Percentiles rank a stretch among this genome's conserved stretches.
These are phyloP conservation scores for Collariella sp. DNA, from an alignment of 495 filamentous ascomycete species.

Conservation along the genomic window DNA sequence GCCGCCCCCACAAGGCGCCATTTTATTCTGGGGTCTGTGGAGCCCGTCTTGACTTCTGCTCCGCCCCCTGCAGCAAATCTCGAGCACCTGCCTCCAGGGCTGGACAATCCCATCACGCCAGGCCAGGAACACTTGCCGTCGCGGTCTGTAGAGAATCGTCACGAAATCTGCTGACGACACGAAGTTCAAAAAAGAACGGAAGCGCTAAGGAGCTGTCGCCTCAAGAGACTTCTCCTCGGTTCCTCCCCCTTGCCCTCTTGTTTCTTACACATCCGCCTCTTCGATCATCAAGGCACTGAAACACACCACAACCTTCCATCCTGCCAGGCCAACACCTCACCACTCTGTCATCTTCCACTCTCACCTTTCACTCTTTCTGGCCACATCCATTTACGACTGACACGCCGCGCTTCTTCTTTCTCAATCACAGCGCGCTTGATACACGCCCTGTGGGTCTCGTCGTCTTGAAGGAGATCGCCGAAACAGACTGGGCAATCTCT, in stretches of 20 bases:
- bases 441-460: conserved; percentile 1
- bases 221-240: too few relatives aligned
- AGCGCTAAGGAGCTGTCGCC: too few relatives aligned
- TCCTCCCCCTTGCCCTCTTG: too few relatives aligned
- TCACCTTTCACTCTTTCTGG: neutral
- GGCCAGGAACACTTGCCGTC: neutral
- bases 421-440: conserved; percentile 2
- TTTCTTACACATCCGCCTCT: too few relatives aligned
- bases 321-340: neutral
- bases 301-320: neutral
- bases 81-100: neutral
- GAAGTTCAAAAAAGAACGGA: too few relatives aligned
- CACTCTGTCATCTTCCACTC: neutral
- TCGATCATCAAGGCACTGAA: neutral
- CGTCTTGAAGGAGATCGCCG: neutral
- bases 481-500: neutral
- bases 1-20: conserved; percentile 3
- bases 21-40: conserved; percentile 5
- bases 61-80: neutral
- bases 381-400: neutral
- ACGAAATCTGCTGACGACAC: too few relatives aligned
- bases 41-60: neutral
- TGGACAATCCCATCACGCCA: neutral
- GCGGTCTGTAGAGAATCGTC: neutral
- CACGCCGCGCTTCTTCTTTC: neutral